Evolutionary conservation across 1,139 yeast genomes (phyloP), one percentile per base, ranked within the genome.

Genomic region (Suhomyces coccinellae): DNA sequence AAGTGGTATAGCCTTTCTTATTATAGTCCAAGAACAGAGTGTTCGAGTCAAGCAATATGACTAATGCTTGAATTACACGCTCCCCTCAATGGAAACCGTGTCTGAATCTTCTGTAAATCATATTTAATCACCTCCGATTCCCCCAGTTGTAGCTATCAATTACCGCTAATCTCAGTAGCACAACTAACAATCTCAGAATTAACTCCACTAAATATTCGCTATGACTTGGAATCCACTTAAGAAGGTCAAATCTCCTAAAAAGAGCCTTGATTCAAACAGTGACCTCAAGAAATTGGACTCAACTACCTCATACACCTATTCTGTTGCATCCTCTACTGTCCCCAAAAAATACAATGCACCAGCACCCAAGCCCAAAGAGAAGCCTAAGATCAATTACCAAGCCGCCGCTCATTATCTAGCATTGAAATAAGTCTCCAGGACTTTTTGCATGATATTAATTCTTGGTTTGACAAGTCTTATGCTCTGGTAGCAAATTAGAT

Each of bases 341-440:
- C 29, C 38, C 15, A 27, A 3, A 6, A 33, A 38, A n/a, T 16
- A 32, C 30, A 24, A 33, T 9, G 9, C 37, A 14, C 17, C 12
- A n/a, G 16, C 16, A 12, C 33, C 33, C 3, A 30, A 33, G 13
- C 9, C 6, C 13, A 6, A 33, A 7, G 14, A 28, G 24, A 32
- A 37, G 13, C 45, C 40, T 10, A 33, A 30, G 24, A 13, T 26
- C 3, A 33, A 36, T 16, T 41, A 41, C 22, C 32, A 41, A 20
- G 22, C 37, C 16, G 45, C 38, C 28, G 34, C 41, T 15, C 29
- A 17, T 14, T 41, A 41, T 33, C 38, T 41, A 13, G 40, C 44
- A 6, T 36, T 41, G 33, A 41, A 36, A 20, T 40, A 20, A 39
- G 12, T 22, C 1, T 4, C 4, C 11, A 32, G 22, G 16, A 16